Base-by-base conservation (phyloP, 768 basidiomycete species). In the Pleurotus eryngii region DNA sequence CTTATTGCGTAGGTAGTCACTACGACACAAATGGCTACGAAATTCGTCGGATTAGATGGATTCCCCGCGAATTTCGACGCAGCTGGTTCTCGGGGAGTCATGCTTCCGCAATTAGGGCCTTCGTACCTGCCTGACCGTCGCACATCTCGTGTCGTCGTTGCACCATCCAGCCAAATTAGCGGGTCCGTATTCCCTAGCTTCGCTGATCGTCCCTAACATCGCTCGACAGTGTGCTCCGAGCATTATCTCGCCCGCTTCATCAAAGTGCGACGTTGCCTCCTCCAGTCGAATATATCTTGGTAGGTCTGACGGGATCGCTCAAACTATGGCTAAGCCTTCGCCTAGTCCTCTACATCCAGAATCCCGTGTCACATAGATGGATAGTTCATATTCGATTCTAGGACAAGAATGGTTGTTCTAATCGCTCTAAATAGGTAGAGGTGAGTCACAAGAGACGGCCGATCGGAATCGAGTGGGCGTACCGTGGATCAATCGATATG, bases 11-110 rank as follows among this genome's bases (percentile, higher is more conserved):
- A 83, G 82, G 70, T 81, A 46, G 75, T 89, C 46, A 73, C 79
- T 35, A 89, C 87, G 2, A 84, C 84, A 20, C 88, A 91, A 65
- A 73, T 91, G 61, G 78, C 85, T 12, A 90, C 85, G 0, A 90
- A 86, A 65, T 71, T 89, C 61, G 67, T 89, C 35, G 80, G 81
- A 57, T 71, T 77, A 1, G 85, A 90, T 61, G 89, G 89, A 51
- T 74, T 82, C 15, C 61, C 76, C n/a, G 86, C 83, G 43, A 86
- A 70, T 42, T 90, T 86, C 63, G 84, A 89, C 59, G 81, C 83
- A 43, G 39, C 18, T 7, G 78, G 87, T 27, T 77, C 79, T 14
- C 80, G 72, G 59, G 87, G 83, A 8, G 68, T 88, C 45, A 80
- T 92, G 79, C 72, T 83, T 39, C 89, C 89, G 45, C 81, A 81